A percentile compares a stretch with the other conserved stretches of the same genome.
phyloP scores from a whole-genome alignment of 1,139 yeast species.

The Hyphopichia pseudoburtonii region DNA sequence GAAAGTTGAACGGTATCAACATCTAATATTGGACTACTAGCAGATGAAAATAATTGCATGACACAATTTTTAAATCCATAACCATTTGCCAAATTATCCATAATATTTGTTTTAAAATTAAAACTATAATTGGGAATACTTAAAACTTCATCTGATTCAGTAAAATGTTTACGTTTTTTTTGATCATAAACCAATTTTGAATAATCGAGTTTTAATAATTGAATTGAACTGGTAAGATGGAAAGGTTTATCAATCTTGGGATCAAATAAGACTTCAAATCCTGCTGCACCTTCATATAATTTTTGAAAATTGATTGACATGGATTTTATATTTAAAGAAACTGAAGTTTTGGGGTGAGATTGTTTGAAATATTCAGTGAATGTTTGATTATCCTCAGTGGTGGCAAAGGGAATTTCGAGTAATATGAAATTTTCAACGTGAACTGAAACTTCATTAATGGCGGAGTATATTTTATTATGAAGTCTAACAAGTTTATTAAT shows the following conservation, averaged over 20 bases:
- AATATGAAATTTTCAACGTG: constrained; percentile 31
- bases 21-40: constrained; percentile 50
- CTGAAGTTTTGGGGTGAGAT: constrained; percentile 25
- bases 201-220: constrained; percentile 36
- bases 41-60: constrained; percentile 40
- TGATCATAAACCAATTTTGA: constrained; percentile 15
- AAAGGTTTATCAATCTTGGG: constrained; percentile 52
- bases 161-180: constrained; percentile 10
- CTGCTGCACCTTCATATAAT: constrained; percentile 46
- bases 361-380: constrained; percentile 26
- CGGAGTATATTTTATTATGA: constrained; percentile 15
- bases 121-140: constrained; percentile 53
- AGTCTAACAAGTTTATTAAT: constrained; percentile 4
- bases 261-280: constrained; percentile 57
- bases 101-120: constrained; percentile 55
- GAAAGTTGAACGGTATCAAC: constrained; percentile 48
- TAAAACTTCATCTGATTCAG: constrained; percentile 40
- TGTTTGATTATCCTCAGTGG: constrained; percentile 25
- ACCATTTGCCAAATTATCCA: constrained; percentile 36
- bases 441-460: constrained; percentile 24
- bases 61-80: constrained; percentile 39
- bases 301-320: constrained; percentile 32
- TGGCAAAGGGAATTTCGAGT: constrained; percentile 37
- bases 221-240: constrained; percentile 48
- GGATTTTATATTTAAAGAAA: constrained; percentile 30